These are phyloP conservation scores for Cyphellophora europaea DNA, from an alignment of 2,329 filamentous ascomycete species.

Conservation along the genomic window DNA sequence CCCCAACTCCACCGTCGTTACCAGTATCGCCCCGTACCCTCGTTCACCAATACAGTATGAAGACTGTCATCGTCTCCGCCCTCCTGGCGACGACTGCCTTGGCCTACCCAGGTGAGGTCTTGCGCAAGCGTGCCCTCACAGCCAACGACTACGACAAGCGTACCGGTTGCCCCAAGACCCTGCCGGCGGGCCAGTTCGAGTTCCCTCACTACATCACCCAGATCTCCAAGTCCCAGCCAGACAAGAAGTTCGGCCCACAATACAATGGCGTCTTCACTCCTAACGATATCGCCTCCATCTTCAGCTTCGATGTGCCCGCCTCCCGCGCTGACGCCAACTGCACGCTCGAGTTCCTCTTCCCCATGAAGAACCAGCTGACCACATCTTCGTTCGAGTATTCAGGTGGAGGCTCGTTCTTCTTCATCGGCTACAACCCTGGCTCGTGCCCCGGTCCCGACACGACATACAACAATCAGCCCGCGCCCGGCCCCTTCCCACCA, in stretches of 20 bases:
- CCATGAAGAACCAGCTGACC: constrained; percentile 45
- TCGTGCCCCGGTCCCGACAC: constrained; percentile 38
- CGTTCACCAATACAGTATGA: background rate
- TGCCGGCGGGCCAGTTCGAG: constrained; percentile 37
- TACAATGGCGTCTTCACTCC: constrained; percentile 48
- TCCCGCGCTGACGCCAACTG: constrained; percentile 49
- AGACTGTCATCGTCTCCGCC: constrained; percentile 25
- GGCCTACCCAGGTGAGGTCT: constrained; percentile 31
- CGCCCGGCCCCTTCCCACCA: constrained; percentile 34
- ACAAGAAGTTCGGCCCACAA: constrained; percentile 43
- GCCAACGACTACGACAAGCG: constrained; percentile 21
- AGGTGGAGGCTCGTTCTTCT: constrained; percentile 44
- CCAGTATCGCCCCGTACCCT: background rate
- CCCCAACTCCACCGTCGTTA: background rate
- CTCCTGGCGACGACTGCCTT: constrained; percentile 32
- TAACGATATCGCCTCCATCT: constrained; percentile 46
- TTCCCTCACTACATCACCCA: constrained; percentile 57
- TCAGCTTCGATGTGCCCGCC: constrained; percentile 59
- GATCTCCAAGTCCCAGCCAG: constrained; percentile 45
- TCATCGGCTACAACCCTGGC: constrained; percentile 38
- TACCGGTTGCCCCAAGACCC: constrained; percentile 33
- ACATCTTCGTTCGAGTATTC: constrained; percentile 50
- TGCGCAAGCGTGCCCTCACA: constrained; percentile 30
- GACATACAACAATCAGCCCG: constrained; percentile 45
- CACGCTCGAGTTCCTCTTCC: constrained; percentile 57